Evolutionary conservation across 1,139 yeast genomes (phyloP).

Genomic region (Geotrichum carabidarum): DNA sequence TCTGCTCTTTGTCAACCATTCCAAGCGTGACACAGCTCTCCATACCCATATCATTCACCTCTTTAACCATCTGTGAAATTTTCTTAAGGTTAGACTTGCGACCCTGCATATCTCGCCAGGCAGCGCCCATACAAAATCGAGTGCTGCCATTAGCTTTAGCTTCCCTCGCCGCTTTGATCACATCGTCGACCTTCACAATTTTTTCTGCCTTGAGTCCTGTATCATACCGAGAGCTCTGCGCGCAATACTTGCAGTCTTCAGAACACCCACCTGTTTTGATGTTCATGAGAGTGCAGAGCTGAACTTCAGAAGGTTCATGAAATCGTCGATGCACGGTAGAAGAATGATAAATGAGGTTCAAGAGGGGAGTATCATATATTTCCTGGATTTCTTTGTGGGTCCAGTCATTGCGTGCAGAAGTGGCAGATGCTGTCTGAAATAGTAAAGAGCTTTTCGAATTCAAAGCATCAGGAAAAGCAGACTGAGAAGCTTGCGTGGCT

Average conservation of each 20-base stretch:
- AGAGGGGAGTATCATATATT: conserved; percentile 60
- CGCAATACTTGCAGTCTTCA: conserved; percentile 77
- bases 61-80: conserved; percentile 61
- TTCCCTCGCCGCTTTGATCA: conserved; percentile 55
- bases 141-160: conserved; percentile 72
- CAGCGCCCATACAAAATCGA: conserved; percentile 81
- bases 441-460: neutral
- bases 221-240: conserved; percentile 63
- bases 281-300: conserved; percentile 67
- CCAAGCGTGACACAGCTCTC: conserved; percentile 81
- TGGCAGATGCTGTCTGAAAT: conserved; percentile 16
- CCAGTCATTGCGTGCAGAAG: conserved; percentile 46
- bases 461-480: conserved; percentile 1
- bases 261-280: conserved; percentile 79
- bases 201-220: conserved; percentile 69
- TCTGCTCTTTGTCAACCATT: conserved; percentile 63
- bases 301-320: conserved; percentile 68
- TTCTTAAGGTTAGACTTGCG: conserved; percentile 61
- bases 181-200: conserved; percentile 56
- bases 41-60: conserved; percentile 61
- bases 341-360: conserved; percentile 54
- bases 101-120: conserved; percentile 83
- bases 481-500: neutral
- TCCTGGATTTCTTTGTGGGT: conserved; percentile 52
- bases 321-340: conserved; percentile 61